Evolutionary conservation across 2,329 filamentous ascomycete genomes (phyloP).

Genomic region (Macrophomina tecta): DNA sequence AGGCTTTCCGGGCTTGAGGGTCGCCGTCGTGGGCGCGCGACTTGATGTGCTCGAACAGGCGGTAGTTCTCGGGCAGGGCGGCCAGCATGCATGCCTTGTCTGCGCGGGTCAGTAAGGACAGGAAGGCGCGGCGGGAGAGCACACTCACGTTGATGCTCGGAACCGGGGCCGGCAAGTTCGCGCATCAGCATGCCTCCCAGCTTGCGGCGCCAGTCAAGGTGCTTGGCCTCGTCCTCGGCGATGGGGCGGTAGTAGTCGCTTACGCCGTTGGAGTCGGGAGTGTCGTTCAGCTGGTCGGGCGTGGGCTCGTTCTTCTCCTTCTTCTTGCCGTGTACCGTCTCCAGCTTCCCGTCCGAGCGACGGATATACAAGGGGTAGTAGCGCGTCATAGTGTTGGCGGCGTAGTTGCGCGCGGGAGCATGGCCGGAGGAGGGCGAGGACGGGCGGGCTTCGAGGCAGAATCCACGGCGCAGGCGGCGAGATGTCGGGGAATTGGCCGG

Average conservation of each 20-base stretch:
- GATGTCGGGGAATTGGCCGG: constrained; percentile 6
- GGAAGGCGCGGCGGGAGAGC: not conserved
- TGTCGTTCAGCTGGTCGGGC: constrained; percentile 58
- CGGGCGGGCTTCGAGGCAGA: not conserved
- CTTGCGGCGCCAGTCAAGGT: constrained; percentile 64
- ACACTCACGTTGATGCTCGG: constrained; percentile 39
- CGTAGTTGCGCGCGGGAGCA: constrained; percentile 2
- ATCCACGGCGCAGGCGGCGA: not conserved
- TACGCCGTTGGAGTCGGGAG: constrained; percentile 59
- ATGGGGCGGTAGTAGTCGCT: constrained; percentile 62
- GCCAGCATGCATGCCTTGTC: constrained; percentile 57
- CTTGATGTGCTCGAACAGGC: constrained; percentile 64
- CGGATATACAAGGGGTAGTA: constrained; percentile 56
- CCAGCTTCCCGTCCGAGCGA: constrained; percentile 57
- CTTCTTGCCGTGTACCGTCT: constrained; percentile 55
- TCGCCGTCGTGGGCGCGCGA: constrained; percentile 54
- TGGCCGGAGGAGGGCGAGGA: not conserved
- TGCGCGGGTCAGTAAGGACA: constrained; percentile 9
- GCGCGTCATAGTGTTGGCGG: constrained; percentile 44
- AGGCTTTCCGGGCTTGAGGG: constrained; percentile 48
- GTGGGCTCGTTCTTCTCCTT: constrained; percentile 60
- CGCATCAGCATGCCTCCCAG: constrained; percentile 64
- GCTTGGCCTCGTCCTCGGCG: constrained; percentile 57
- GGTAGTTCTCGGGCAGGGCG: constrained; percentile 62
- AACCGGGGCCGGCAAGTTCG: constrained; percentile 51